Evolutionary conservation across 2,329 filamentous ascomycete species (phyloP), one percentile per base, ranked within the genome.

Genomic region (Hymenotorrendiella dingleyae): DNA sequence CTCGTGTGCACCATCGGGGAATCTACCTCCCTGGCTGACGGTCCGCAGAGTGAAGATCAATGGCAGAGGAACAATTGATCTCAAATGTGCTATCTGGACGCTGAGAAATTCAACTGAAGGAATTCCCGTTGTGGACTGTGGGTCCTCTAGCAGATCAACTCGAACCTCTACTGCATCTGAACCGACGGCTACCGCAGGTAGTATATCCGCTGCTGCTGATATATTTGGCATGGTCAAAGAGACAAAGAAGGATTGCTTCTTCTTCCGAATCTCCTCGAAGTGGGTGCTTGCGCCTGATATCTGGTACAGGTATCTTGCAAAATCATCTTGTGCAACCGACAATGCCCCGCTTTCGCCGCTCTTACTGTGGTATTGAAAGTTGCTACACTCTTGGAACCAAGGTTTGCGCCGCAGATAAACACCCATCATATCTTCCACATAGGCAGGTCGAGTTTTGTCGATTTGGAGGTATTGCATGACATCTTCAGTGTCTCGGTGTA

Each of bases 1-100:
- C n/a, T 82, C 76, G 39, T 78, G 71, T 20, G 81, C 81, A 45
- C 79, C 69, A 58, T 97, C 88, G 0, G 88, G 86, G 65, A 95
- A 97, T 40, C 77, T 80, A 16, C 93, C 93, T 4, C 91, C 91
- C 66, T 98, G 93, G 17, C 82, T 80, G 52, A 77, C 73, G 4
- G 89, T 96, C 29, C 93, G 80, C 24, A 98, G 72, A 0, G 93
- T 98, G 68, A 94, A 98, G 51, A 98, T 88, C 32, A 98, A 74
- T 1, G 93, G 93, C 35, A 91, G 70, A 21, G 79, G 74, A 2
- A 84, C 82, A 3, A 73, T 71, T 12, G 81, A 80, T 40, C 91
- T 80, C 20, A 98, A 70, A 43, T 89, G 71, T 1, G 90, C 82
- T 28, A 97, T 73, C 58, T 98, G 90, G 20, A 84, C 79, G 35